These are phyloP conservation scores for Vickermania spadyakhi DNA, from an alignment of 208 protist species.

Conservation along the genomic window DNA sequence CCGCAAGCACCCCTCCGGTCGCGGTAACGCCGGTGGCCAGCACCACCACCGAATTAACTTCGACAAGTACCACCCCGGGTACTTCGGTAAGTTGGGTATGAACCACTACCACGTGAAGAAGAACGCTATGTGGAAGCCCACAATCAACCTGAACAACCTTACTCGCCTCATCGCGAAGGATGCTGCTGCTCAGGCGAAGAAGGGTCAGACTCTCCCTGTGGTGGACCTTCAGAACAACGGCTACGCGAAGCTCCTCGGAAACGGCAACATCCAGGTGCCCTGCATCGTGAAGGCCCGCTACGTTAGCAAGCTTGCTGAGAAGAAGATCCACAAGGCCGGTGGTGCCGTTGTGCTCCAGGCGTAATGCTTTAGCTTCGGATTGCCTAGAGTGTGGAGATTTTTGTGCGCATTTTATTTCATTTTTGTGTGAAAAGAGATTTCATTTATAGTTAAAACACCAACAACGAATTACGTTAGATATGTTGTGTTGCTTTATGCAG, in stretches of 20 bases:
- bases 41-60: constrained; percentile 97
- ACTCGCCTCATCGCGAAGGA: constrained; percentile 93
- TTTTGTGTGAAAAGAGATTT: no score
- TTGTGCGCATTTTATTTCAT: no score
- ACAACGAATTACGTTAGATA: no score
- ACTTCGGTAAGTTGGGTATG: constrained; percentile 99
- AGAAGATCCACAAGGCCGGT: constrained; percentile 97
- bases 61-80: constrained; percentile 98
- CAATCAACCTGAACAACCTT: constrained; percentile 96
- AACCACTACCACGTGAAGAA: constrained; percentile 89
- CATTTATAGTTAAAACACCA: no score
- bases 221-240: constrained; percentile 92
- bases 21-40: constrained; percentile 98
- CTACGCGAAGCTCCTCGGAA: constrained; percentile 97
- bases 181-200: constrained; percentile 30
- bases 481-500: background rate
- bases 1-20: constrained; percentile 96
- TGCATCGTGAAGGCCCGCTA: constrained; percentile 97
- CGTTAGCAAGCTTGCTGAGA: constrained; percentile 94
- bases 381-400: no score
- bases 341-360: constrained; percentile 92
- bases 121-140: constrained; percentile 82
- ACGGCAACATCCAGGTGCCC: constrained; percentile 92
- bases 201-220: constrained; percentile 86
- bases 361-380: constrained; percentile 26